A percentile compares a stretch with the other conserved stretches of the same genome.
Conservation (phyloP, 306 rosid species). For the Lathyrus tuberosus region DNA sequence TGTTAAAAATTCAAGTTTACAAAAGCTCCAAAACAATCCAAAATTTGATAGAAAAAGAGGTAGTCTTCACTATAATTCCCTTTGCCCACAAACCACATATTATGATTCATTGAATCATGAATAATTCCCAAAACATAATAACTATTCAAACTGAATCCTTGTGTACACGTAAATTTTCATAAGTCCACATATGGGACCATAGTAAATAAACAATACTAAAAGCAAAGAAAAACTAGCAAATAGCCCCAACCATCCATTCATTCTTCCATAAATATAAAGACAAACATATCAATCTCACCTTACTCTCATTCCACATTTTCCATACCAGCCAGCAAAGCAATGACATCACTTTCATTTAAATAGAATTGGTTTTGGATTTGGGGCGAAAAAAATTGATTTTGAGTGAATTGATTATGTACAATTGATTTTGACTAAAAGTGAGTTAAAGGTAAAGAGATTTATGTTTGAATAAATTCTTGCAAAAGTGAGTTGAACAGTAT, state of each 20-base stretch:
- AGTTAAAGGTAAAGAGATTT: too few species aligned
- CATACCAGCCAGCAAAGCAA: not conserved
- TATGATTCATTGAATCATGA: not conserved
- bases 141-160: too few species aligned
- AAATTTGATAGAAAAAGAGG: not conserved
- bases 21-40: not conserved
- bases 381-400: too few species aligned
- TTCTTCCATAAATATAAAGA: not conserved
- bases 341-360: not conserved
- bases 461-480: too few species aligned
- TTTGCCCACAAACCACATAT: not conserved
- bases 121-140: not conserved
- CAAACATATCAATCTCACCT: not conserved
- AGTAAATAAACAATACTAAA: too few species aligned
- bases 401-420: too few species aligned
- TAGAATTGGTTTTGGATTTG: not conserved
- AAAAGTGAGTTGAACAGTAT: too few species aligned
- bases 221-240: too few species aligned
- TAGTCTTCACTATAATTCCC: not conserved
- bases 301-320: conserved; percentile 1
- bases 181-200: too few species aligned
- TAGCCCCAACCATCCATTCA: not conserved
- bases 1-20: not conserved
- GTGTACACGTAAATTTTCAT: not conserved
- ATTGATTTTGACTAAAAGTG: too few species aligned